Evolutionary conservation across 2,329 filamentous ascomycete species (phyloP).

Genomic region (Polytolypa hystricis): DNA sequence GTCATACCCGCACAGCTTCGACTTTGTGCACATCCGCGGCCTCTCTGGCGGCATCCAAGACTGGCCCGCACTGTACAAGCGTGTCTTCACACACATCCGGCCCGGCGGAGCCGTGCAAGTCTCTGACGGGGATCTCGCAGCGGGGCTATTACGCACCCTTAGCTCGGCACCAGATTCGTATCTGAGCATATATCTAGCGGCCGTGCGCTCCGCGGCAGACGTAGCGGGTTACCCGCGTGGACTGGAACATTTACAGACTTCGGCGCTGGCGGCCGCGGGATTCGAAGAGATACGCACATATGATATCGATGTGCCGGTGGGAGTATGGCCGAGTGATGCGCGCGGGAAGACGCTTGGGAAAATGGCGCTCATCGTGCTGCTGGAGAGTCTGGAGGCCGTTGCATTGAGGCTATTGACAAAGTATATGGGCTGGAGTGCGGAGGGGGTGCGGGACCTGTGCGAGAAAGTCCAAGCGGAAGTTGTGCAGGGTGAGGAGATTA

Average conservation of each 20-base stretch:
- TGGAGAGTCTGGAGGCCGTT: constrained; percentile 31
- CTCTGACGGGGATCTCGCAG: constrained; percentile 28
- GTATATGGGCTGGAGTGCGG: constrained; percentile 22
- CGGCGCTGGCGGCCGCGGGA: constrained; percentile 31
- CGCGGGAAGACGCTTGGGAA: constrained; percentile 28
- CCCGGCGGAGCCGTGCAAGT: constrained; percentile 39
- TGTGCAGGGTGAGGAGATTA: constrained; percentile 18
- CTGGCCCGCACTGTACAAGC: constrained; percentile 36
- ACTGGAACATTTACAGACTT: constrained; percentile 31
- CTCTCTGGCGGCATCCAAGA: constrained; percentile 38
- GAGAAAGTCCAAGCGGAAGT: constrained; percentile 28
- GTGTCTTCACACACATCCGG: constrained; percentile 34
- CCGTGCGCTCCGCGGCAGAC: constrained; percentile 29
- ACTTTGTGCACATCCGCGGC: constrained; percentile 39
- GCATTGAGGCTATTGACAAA: constrained; percentile 27
- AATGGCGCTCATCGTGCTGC: constrained; percentile 29
- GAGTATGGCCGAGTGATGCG: constrained; percentile 26
- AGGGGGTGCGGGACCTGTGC: constrained; percentile 26
- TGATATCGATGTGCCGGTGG: constrained; percentile 28
- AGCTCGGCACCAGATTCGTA: constrained; percentile 20
- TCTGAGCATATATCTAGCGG: constrained; percentile 23
- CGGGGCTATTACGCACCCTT: constrained; percentile 16
- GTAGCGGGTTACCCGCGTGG: constrained; percentile 31
- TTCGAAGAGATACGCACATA: constrained; percentile 33
- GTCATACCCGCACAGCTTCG: constrained; percentile 39